These are phyloP conservation scores for Boeremia exigua DNA, from an alignment of 2,329 filamentous ascomycete genomes.

Conservation along the genomic window DNA sequence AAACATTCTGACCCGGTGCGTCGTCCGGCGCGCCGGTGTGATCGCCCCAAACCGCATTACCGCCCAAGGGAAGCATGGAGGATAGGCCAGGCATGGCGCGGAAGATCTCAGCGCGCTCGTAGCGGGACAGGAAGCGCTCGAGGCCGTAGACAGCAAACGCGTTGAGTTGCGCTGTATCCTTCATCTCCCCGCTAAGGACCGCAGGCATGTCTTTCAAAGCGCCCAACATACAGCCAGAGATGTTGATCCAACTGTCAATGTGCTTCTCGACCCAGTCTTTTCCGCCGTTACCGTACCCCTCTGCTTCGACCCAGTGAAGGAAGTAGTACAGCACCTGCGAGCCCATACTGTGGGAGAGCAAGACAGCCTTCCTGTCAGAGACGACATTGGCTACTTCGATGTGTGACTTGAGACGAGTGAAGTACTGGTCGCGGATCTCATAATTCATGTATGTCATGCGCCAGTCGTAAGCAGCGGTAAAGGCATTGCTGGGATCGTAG, in stretches of 20 bases:
- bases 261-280: slow-evolving; percentile 87
- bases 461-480: slow-evolving; percentile 84
- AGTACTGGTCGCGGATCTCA: slow-evolving; percentile 91
- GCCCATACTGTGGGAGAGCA: slow-evolving; percentile 97
- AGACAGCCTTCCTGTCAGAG: slow-evolving; percentile 77
- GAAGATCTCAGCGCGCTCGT: slow-evolving; percentile 92
- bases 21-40: slow-evolving; percentile 88
- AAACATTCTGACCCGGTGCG: slow-evolving; percentile 70
- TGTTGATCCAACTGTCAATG: slow-evolving; percentile 96
- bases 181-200: slow-evolving; percentile 95
- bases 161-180: slow-evolving; percentile 95
- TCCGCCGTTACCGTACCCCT: slow-evolving; percentile 79
- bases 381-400: slow-evolving; percentile 84
- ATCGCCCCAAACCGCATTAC: slow-evolving; percentile 94
- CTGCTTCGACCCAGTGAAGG: slow-evolving; percentile 80
- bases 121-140: slow-evolving; percentile 90
- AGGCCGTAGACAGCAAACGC: slow-evolving; percentile 95
- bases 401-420: slow-evolving; percentile 85
- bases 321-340: slow-evolving; percentile 91
- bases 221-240: slow-evolving; percentile 96
- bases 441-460: slow-evolving; percentile 88
- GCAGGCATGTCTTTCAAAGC: slow-evolving; percentile 90
- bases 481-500: slow-evolving; percentile 84
- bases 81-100: slow-evolving; percentile 96
- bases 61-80: slow-evolving; percentile 94